Conservation (phyloP, 495 filamentous ascomycete genomes). For the Xylaria bambusicola region DNA sequence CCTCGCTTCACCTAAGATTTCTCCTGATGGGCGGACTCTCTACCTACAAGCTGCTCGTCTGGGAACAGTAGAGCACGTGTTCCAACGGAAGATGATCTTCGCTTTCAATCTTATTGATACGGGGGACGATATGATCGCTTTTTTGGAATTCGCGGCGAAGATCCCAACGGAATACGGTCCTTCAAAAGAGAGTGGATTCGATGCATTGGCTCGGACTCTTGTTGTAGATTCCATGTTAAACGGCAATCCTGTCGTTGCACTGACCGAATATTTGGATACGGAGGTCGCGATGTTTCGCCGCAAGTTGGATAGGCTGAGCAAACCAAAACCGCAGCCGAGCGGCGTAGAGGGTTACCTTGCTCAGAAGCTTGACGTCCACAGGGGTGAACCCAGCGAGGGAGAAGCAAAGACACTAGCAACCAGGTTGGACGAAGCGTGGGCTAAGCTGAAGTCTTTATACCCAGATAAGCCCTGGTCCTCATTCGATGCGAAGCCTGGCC, state of each 20-base stretch:
- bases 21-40: slow-evolving; percentile 1
- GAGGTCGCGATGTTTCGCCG: neutral
- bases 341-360: neutral
- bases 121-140: neutral
- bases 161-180: neutral
- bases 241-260: neutral
- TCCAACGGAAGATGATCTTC: neutral
- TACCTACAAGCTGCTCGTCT: slow-evolving; percentile 1
- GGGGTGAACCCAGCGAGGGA: neutral
- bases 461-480: neutral
- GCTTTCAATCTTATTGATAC: neutral
- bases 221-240: neutral
- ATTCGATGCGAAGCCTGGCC: neutral
- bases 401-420: neutral
- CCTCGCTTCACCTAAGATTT: neutral
- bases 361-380: neutral
- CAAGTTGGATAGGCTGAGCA: neutral
- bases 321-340: neutral
- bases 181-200: neutral
- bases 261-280: neutral
- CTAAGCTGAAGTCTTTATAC: neutral
- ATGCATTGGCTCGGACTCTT: neutral
- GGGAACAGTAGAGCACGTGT: neutral
- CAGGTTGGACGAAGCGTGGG: neutral
- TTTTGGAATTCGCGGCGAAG: neutral